phyloP scores from a whole-genome alignment of 1,284 basidiomycete genomes.

The Leccinum pseudoinsigne region DNA sequence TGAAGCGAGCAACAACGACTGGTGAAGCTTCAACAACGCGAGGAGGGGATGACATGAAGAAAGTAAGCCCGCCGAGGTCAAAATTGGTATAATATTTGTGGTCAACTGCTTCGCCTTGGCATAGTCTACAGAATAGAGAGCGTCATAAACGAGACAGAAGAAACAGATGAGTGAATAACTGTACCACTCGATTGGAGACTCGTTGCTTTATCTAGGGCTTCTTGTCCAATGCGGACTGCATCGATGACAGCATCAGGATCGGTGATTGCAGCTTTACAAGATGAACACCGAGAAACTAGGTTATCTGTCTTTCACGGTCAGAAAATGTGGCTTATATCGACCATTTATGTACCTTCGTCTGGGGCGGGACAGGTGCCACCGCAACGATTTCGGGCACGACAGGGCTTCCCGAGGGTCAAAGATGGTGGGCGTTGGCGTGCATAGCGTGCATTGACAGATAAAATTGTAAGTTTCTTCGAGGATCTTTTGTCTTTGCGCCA shows the following conservation, averaged over 20 bases:
- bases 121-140: constrained; percentile 43
- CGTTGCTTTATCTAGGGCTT: constrained; percentile 70
- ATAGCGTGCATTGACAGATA: constrained; percentile 69
- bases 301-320: constrained; percentile 39
- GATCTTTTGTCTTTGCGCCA: constrained; percentile 51
- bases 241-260: constrained; percentile 37
- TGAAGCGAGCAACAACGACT: constrained; percentile 59
- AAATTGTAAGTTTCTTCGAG: constrained; percentile 82
- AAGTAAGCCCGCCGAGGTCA: constrained; percentile 53
- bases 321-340: not conserved
- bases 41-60: constrained; percentile 76
- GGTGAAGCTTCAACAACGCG: constrained; percentile 67
- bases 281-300: constrained; percentile 50
- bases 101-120: constrained; percentile 59
- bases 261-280: constrained; percentile 54
- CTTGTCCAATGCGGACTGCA: constrained; percentile 62
- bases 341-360: constrained; percentile 49
- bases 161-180: constrained; percentile 12
- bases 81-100: constrained; percentile 61
- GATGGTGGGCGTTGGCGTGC: constrained; percentile 32
- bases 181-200: constrained; percentile 56
- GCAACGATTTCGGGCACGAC: constrained; percentile 63
- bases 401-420: constrained; percentile 72
- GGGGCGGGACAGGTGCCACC: constrained; percentile 60
- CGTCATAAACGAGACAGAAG: not conserved